A percentile compares a stretch with the other conserved stretches of the same genome.
These are phyloP conservation scores for Heliosperma pusillum DNA, from an alignment of 148 eudicot genomes.

Conservation along the genomic window DNA sequence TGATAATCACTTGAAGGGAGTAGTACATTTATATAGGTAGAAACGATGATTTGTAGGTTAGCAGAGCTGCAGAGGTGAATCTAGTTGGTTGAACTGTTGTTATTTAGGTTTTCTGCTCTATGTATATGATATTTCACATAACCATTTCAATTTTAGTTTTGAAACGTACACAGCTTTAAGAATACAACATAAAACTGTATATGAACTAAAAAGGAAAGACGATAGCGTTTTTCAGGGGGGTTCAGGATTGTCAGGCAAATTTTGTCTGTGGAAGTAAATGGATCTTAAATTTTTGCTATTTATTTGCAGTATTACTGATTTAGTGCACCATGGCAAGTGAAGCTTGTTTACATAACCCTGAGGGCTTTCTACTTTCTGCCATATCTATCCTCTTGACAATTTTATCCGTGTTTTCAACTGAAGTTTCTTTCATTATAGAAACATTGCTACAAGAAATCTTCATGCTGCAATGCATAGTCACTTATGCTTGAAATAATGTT, in stretches of 20 bases:
- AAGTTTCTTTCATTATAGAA: not conserved
- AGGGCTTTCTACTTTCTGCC: not conserved
- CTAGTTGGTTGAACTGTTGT: not conserved
- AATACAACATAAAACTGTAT: not conserved
- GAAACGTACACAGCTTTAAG: not conserved
- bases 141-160: not conserved
- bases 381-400: not conserved
- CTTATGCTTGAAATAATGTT: slow-evolving; percentile 6
- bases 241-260: not conserved
- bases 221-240: not conserved
- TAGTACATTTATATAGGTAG: too few relatives aligned
- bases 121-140: not conserved
- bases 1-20: not conserved
- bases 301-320: not conserved
- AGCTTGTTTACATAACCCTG: not conserved
- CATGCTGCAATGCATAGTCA: not conserved
- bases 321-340: not conserved
- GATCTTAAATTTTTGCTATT: not conserved
- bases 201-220: too few relatives aligned
- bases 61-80: too few relatives aligned
- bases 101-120: not conserved
- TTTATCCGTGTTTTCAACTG: slow-evolving; percentile 2
- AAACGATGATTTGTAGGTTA: too few relatives aligned
- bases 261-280: not conserved
- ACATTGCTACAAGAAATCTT: not conserved